Evolutionary conservation across 768 basidiomycete genomes (phyloP).

Genomic region (Rhodosporidiobolus odoratus): DNA sequence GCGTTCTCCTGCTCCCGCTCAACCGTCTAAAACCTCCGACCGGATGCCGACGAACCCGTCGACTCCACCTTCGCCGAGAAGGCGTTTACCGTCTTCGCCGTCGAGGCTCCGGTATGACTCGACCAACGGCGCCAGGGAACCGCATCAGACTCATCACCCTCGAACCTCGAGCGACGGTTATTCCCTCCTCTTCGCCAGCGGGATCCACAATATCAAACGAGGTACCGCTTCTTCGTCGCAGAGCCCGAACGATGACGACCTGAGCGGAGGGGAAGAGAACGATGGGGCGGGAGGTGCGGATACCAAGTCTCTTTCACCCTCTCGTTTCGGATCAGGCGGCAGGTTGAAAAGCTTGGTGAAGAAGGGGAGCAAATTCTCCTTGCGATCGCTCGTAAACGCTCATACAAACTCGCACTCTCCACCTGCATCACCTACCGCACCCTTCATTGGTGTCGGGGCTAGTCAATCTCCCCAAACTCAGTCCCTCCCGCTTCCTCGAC

Average conservation of each 20-base stretch:
- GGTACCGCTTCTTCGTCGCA: neutral
- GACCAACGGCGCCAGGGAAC: too few species aligned
- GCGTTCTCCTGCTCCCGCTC: too few species aligned
- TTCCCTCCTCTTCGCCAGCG: conserved; percentile 5
- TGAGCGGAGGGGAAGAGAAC: neutral
- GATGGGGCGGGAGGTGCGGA: too few species aligned
- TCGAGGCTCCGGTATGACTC: too few species aligned
- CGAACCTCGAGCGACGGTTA: conserved; percentile 1
- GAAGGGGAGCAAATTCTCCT: conserved; percentile 18
- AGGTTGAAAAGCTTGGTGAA: neutral
- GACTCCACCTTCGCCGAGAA: too few species aligned
- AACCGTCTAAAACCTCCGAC: too few species aligned
- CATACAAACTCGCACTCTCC: neutral
- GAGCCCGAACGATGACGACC: neutral
- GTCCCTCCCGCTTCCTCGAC: neutral
- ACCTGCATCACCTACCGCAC: neutral
- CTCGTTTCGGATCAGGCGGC: too few species aligned
- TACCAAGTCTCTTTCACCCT: too few species aligned
- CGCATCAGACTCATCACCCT: too few species aligned
- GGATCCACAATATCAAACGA: neutral
- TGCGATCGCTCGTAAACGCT: neutral
- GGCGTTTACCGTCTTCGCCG: too few species aligned
- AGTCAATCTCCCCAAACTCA: neutral
- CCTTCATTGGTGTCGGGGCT: neutral
- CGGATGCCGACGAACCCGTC: too few species aligned